Conservation (phyloP, 1,284 basidiomycete species). For the Moniliophthora roreri region DNA sequence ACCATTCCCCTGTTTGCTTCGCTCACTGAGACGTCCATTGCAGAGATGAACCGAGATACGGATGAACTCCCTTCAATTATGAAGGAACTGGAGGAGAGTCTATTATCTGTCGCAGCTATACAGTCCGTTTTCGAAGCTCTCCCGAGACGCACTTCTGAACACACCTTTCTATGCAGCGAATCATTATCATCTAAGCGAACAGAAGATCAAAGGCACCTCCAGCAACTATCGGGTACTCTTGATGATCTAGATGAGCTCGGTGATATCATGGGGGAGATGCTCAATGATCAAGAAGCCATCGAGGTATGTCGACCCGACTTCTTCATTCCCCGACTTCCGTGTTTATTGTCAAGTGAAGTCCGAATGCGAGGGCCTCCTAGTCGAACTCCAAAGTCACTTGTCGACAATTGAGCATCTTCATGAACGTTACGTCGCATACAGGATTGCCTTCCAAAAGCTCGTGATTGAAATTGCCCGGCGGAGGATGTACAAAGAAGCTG, state of each 20-base stretch:
- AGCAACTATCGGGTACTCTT: constrained; percentile 47
- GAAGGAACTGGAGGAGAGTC: constrained; percentile 62
- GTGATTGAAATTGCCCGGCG: constrained; percentile 72
- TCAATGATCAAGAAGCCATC: constrained; percentile 61
- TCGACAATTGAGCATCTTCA: constrained; percentile 61
- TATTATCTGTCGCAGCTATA: constrained; percentile 46
- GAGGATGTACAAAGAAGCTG: constrained; percentile 59
- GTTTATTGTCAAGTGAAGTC: constrained; percentile 29
- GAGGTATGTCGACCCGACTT: constrained; percentile 44
- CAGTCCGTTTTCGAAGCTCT: constrained; percentile 46
- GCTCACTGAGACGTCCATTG: too few species aligned
- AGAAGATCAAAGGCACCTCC: constrained; percentile 43
- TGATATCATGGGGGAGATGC: constrained; percentile 75
- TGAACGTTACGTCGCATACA: constrained; percentile 63
- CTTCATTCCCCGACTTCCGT: background rate
- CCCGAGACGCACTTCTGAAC: background rate
- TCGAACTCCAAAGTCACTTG: constrained; percentile 57
- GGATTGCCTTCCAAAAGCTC: constrained; percentile 69
- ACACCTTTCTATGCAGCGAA: constrained; percentile 35
- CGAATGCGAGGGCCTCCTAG: constrained; percentile 53
- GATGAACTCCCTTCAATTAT: constrained; percentile 74
- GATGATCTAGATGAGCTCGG: constrained; percentile 72
- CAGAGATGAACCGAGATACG: constrained; percentile 74
- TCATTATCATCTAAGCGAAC: constrained; percentile 46
- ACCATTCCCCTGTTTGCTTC: constrained; percentile 1